Conservation (phyloP, 129 eudicot genomes). For the Daucus carota region DH1_v3.0 NC_030386.2:28168001-28168500, state of each 20-base stretch:
- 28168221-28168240: slow-evolving; percentile 31
- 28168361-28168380: slow-evolving; percentile 52
- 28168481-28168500: slow-evolving; percentile 8
- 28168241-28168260: slow-evolving; percentile 78
- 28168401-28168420: slow-evolving; percentile 51
- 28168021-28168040: slow-evolving; percentile 58
- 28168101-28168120: slow-evolving; percentile 58
- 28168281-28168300: slow-evolving; percentile 72
- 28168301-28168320: slow-evolving; percentile 36
- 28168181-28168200: slow-evolving; percentile 46
- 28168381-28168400: slow-evolving; percentile 67
- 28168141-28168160: slow-evolving; percentile 40
- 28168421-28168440: not conserved
- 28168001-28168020: slow-evolving; percentile 32
- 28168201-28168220: slow-evolving; percentile 30
- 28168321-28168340: slow-evolving; percentile 57
- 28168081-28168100: slow-evolving; percentile 88
- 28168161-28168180: slow-evolving; percentile 36
- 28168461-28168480: not conserved
- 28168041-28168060: slow-evolving; percentile 44
- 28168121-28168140: slow-evolving; percentile 45
- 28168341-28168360: slow-evolving; percentile 56
- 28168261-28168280: slow-evolving; percentile 50
- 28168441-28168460: not conserved
- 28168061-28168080: slow-evolving; percentile 83